These are phyloP conservation scores for Pseudevernia furfuracea DNA, from an alignment of 495 filamentous ascomycete species.

Conservation along the genomic window DNA sequence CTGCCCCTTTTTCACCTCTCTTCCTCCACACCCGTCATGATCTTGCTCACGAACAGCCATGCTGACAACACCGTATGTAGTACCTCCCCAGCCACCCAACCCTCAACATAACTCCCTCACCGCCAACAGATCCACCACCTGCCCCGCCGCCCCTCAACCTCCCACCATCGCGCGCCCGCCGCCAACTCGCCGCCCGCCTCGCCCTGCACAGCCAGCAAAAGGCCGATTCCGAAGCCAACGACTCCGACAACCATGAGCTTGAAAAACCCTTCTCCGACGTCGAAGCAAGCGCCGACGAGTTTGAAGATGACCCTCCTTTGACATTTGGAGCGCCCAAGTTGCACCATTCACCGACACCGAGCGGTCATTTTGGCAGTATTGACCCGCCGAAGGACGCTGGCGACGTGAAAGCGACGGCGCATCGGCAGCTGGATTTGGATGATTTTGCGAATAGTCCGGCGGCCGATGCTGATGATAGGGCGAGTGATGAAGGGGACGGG, in stretches of 20 bases:
- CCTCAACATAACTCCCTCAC: conserved; percentile 25
- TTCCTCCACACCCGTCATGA: neutral
- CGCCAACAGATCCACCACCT: conserved; percentile 39
- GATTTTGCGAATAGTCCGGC: conserved; percentile 24
- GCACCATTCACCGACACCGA: conserved; percentile 1
- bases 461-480: conserved; percentile 32
- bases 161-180: conserved; percentile 75
- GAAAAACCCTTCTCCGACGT: neutral
- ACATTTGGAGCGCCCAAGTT: conserved; percentile 4
- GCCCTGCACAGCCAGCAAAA: conserved; percentile 68
- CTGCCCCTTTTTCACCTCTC: neutral
- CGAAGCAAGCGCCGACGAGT: conserved; percentile 9
- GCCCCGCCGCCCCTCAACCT: conserved; percentile 65
- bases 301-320: conserved; percentile 11
- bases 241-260: conserved; percentile 1
- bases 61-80: conserved; percentile 21
- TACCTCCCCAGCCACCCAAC: conserved; percentile 31
- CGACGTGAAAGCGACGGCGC: conserved; percentile 1
- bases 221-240: conserved; percentile 28
- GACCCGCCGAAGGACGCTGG: neutral
- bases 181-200: conserved; percentile 75
- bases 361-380: neutral
- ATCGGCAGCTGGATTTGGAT: conserved; percentile 22
- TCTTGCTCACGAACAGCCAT: neutral
- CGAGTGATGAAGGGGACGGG: conserved; percentile 15